Conservation (phyloP, 805 yeast genomes). For the Yamadazyma insecticola region DNA sequence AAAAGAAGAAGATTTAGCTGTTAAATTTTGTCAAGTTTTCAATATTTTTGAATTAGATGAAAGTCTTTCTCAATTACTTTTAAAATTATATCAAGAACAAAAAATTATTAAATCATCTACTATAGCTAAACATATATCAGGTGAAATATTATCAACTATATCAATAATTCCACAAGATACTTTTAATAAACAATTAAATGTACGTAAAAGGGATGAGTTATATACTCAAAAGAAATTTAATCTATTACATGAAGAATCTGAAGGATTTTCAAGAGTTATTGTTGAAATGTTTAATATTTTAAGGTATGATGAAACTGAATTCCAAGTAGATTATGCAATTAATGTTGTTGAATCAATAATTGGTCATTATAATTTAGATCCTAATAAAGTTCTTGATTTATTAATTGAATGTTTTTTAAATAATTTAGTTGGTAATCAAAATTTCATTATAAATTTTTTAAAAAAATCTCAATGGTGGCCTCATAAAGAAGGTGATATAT, state of each 20-base stretch:
- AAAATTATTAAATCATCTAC: conserved; percentile 26
- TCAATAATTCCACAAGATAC: conserved; percentile 27
- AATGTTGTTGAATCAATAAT: conserved; percentile 52
- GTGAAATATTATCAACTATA: conserved; percentile 23
- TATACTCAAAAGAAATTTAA: conserved; percentile 57
- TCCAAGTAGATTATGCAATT: conserved; percentile 40
- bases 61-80: conserved; percentile 17
- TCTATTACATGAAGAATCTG: conserved; percentile 66
- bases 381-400: conserved; percentile 62
- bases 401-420: conserved; percentile 50
- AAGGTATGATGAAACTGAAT: conserved; percentile 28
- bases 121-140: conserved; percentile 23
- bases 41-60: conserved; percentile 32
- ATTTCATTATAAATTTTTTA: conserved; percentile 47
- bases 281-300: conserved; percentile 44
- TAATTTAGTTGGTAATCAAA: conserved; percentile 39
- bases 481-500: conserved; percentile 21
- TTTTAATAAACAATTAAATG: conserved; percentile 34
- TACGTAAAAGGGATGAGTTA: conserved; percentile 36
- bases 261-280: conserved; percentile 68
- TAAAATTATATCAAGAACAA: conserved; percentile 17
- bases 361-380: conserved; percentile 75
- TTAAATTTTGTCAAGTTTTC: conserved; percentile 32
- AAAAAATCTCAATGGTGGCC: conserved; percentile 70
- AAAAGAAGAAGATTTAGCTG: conserved; percentile 27